phyloP scores from a whole-genome alignment of 2,329 filamentous ascomycete genomes.

The Xylaria sp. region DNA sequence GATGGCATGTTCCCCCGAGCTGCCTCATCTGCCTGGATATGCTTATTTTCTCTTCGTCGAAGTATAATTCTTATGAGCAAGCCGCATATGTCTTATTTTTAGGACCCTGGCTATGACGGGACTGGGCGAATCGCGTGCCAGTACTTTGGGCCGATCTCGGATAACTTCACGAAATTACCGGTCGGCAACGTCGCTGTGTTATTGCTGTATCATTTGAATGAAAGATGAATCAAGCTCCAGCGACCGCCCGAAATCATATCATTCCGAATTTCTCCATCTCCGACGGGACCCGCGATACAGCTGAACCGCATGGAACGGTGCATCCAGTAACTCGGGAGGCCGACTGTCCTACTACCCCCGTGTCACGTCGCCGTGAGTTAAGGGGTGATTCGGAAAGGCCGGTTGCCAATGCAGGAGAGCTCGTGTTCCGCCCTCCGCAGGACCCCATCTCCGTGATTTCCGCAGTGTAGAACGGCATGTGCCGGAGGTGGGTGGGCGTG shows the following conservation, averaged over 20 bases:
- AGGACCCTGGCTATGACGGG: slow-evolving; percentile 7
- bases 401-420: slow-evolving; percentile 30
- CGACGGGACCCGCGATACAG: slow-evolving; percentile 14
- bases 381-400: slow-evolving; percentile 25
- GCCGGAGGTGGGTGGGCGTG: slow-evolving; percentile 27
- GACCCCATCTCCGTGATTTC: slow-evolving; percentile 26
- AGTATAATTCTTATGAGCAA: slow-evolving; percentile 1
- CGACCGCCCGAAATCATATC: slow-evolving; percentile 2
- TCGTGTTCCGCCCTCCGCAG: slow-evolving; percentile 36
- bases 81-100: slow-evolving; percentile 23
- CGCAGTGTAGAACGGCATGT: slow-evolving; percentile 30
- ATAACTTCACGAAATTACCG: neutral
- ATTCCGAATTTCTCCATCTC: neutral
- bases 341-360: slow-evolving; percentile 20
- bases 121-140: neutral
- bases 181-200: neutral
- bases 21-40: slow-evolving; percentile 6
- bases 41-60: slow-evolving; percentile 22
- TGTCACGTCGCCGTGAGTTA: slow-evolving; percentile 23
- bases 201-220: neutral
- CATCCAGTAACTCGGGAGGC: slow-evolving; percentile 18
- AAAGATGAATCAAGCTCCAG: neutral
- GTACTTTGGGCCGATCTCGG: neutral
- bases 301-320: slow-evolving; percentile 23
- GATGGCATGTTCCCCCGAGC: slow-evolving; percentile 10